Evolutionary conservation across 352 stramenopile species (phyloP).

Genomic region (Phytopythium ostracodes): DNA sequence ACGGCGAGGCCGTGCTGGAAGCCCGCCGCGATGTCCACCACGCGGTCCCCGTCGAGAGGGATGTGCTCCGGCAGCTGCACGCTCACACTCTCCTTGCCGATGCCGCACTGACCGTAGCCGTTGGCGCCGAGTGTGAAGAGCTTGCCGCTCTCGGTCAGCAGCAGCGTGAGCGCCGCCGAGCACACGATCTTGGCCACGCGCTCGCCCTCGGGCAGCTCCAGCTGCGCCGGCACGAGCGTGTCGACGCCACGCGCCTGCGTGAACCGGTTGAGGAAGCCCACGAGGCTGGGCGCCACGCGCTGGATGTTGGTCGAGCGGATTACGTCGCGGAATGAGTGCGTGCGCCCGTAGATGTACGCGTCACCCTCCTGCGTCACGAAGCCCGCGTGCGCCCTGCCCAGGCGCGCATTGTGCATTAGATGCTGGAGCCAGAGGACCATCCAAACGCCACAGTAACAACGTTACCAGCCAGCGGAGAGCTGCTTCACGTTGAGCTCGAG

Average conservation of each 20-base stretch:
- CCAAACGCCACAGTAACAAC: not conserved
- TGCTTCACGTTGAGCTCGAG: constrained; percentile 41
- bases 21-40: constrained; percentile 65
- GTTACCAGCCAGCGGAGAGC: constrained; percentile 67
- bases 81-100: constrained; percentile 55
- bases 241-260: constrained; percentile 60
- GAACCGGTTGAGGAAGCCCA: constrained; percentile 71
- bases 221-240: constrained; percentile 44
- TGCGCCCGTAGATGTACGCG: constrained; percentile 72
- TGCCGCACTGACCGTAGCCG: constrained; percentile 75
- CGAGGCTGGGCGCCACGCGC: constrained; percentile 63
- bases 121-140: constrained; percentile 80
- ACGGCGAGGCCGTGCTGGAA: constrained; percentile 79
- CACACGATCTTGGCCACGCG: constrained; percentile 76
- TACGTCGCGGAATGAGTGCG: constrained; percentile 81
- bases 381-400: constrained; percentile 52
- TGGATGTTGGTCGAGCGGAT: constrained; percentile 85
- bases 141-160: constrained; percentile 75
- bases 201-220: constrained; percentile 61
- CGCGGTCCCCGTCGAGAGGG: constrained; percentile 58
- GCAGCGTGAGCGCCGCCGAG: constrained; percentile 69
- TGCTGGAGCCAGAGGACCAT: not conserved
- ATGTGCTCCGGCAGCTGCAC: constrained; percentile 51
- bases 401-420: not conserved
- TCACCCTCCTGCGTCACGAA: constrained; percentile 67